Percentiles rank a stretch among this genome's conserved stretches.
Conservation (phyloP, 108 stramenopile genomes). For the Skeletonema potamos region DNA sequence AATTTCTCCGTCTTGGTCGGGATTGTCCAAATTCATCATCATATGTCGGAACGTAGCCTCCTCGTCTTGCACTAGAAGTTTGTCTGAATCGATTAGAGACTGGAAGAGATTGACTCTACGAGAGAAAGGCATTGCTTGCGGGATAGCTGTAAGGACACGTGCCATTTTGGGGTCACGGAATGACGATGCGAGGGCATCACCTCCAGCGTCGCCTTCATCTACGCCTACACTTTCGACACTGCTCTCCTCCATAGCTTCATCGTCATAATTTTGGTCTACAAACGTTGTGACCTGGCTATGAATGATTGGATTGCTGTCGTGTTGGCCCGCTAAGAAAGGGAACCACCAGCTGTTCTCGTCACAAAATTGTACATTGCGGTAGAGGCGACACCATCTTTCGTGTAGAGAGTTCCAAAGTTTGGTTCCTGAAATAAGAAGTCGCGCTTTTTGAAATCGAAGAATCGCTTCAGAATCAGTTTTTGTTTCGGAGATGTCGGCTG, state of each 20-base stretch:
- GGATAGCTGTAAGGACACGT: conserved; percentile 77
- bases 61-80: conserved; percentile 54
- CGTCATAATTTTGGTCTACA: conserved; percentile 29
- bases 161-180: conserved; percentile 87
- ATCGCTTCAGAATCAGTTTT: conserved; percentile 5
- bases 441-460: conserved; percentile 35
- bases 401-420: conserved; percentile 85
- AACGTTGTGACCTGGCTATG: conserved; percentile 43
- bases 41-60: conserved; percentile 24
- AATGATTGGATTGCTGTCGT: conserved; percentile 50
- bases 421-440: conserved; percentile 73
- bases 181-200: conserved; percentile 68
- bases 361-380: conserved; percentile 59
- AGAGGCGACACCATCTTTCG: conserved; percentile 84
- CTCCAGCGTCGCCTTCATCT: conserved; percentile 46
- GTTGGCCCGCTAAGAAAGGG: conserved; percentile 53
- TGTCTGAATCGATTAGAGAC: conserved; percentile 71
- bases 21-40: conserved; percentile 40
- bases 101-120: conserved; percentile 79
- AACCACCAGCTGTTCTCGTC: conserved; percentile 81
- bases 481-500: conserved; percentile 36
- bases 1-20: conserved; percentile 37
- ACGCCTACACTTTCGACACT: conserved; percentile 21
- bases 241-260: conserved; percentile 26
- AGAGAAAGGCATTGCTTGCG: conserved; percentile 84